Base-by-base conservation (phyloP, 2,329 filamentous ascomycete species). In the Fusarium lyarnte region DNA sequence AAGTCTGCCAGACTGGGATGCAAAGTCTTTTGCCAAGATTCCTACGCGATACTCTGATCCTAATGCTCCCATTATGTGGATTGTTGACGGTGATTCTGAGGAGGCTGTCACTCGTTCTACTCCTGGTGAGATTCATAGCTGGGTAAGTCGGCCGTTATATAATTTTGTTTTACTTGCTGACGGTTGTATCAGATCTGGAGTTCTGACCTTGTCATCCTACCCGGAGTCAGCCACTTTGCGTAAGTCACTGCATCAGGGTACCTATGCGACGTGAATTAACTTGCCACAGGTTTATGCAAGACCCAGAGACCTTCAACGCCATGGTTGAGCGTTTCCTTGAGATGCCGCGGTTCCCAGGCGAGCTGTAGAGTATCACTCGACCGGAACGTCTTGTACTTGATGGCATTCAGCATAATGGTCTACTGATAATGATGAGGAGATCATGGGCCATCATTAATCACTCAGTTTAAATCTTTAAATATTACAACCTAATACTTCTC, bases 181-280 rank as follows among this genome's bases (percentile, higher is more conserved):
- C 6, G 0, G 5, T 8, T 10, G 2, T 23, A 3, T 10, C 13
- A 60, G 49, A 42, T 61, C 14, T 62, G 60, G 60, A 36, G 55
- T 4, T 63, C 60, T 16, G 55, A 63, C 3, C 60, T 51, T 9
- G 1, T 62, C 8, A 31, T 63, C 4, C 31, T 63, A 0, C 60
- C 55, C 4, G 60, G 60, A 36, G 60, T 63, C 2, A 63, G 60
- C 43, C 59, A 63, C 38, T 63, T 63, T 60, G 59, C 59, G 59
- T 35, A 47, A 60, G 59, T 57, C n/a, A 23, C 3, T 10, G 14
- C 3, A 9, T 23, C 7, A n/a, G 4, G 27, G 6, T 31, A 23
- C 19, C 9, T 7, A 8, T 8, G 2, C 11, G 2, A 33, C 9
- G 16, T 19, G 14, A n/a, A 11, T 7, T 61, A n/a, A 63, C 19